Evolutionary conservation across 2,329 filamentous ascomycete species (phyloP), one percentile per base, ranked within the genome.

Genomic region (Podosphaera xanthii): DNA sequence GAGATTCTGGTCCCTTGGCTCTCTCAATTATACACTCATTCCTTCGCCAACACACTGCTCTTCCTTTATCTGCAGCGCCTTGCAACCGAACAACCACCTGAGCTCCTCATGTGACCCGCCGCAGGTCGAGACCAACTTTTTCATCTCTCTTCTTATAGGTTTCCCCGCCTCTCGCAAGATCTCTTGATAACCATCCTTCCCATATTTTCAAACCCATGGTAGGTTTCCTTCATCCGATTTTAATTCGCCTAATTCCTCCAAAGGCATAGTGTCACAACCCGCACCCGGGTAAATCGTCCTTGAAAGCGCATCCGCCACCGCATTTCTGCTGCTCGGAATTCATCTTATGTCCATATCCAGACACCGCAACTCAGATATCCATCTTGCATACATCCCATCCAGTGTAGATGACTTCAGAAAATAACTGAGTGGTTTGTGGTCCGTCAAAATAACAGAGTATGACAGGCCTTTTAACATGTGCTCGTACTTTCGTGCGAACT

Each of bases 401-500:
- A 57, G 35, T 2, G 9, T 14, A 2, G 42, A 57, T 44, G 36
- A 57, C 22, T 8, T 44, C 9, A 57, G 22, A 22, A 57, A 57
- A 30, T 31, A 57, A 22, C 12, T 44, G 8, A 44, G 40, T 3
- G 55, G 36, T 34, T 57, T 57, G n/a, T 57, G 31, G 6, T 46
- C 36, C 54, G 22, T 22, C 22, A 22, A 22, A 22, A 22, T 22
- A 22, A 22, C 22, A 22, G 22, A 22, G 22, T 22, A 22, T 22
- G 22, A 22, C 22, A 22, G 22, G 22, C 22, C 22, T 22, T 22
- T 22, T 22, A 50, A 57, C 62, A 36, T 50, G 58, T 35, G 59
- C 61, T 35, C 57, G 58, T 38, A 58, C 52, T 44, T 48, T 22
- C 8, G 61, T 61, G 38, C 61, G 61, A 35, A 59, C 56, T 54